Percentiles rank a stretch among this genome's conserved stretches.
Evolutionary conservation across 1,139 yeast genomes (phyloP).

Genomic region (Pichia cactophila): DNA sequence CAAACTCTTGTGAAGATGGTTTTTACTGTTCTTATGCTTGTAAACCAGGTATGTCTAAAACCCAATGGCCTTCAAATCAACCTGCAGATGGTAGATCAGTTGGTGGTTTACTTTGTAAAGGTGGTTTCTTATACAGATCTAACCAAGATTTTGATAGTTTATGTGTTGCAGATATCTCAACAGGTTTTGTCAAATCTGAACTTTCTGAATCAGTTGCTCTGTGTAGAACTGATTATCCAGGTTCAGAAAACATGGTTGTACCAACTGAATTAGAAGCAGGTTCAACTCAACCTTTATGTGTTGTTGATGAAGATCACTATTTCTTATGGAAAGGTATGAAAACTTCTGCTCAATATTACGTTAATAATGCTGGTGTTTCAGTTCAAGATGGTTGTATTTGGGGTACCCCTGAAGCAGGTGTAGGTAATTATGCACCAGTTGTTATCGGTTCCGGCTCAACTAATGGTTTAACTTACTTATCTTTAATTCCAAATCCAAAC

Average conservation of each 20-base stretch:
- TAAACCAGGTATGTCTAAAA: constrained; percentile 93
- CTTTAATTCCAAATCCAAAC: constrained; percentile 94
- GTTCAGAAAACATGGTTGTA: constrained; percentile 95
- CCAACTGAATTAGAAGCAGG: constrained; percentile 82
- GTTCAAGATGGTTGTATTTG: constrained; percentile 87
- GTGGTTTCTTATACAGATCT: constrained; percentile 74
- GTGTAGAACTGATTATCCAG: constrained; percentile 98
- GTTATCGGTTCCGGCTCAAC: constrained; percentile 89
- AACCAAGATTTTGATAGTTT: constrained; percentile 54
- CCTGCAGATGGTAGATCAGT: constrained; percentile 82
- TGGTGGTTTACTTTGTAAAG: constrained; percentile 80
- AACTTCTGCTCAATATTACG: constrained; percentile 95
- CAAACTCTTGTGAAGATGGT: constrained; percentile 67
- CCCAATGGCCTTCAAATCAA: constrained; percentile 89
- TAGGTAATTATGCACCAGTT: constrained; percentile 98
- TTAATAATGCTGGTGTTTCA: constrained; percentile 90
- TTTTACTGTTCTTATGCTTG: constrained; percentile 95
- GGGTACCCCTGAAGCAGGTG: constrained; percentile 73
- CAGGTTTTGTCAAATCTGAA: constrained; percentile 64
- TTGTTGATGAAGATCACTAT: constrained; percentile 69
- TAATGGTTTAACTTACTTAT: constrained; percentile 73
- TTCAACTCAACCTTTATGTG: constrained; percentile 56
- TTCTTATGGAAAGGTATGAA: constrained; percentile 74
- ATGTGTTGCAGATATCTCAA: constrained; percentile 76
- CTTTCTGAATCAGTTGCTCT: constrained; percentile 64